These are phyloP conservation scores for Exophiala lecanii-corni DNA, from an alignment of 2,329 filamentous ascomycete genomes.

Conservation along the genomic window DNA sequence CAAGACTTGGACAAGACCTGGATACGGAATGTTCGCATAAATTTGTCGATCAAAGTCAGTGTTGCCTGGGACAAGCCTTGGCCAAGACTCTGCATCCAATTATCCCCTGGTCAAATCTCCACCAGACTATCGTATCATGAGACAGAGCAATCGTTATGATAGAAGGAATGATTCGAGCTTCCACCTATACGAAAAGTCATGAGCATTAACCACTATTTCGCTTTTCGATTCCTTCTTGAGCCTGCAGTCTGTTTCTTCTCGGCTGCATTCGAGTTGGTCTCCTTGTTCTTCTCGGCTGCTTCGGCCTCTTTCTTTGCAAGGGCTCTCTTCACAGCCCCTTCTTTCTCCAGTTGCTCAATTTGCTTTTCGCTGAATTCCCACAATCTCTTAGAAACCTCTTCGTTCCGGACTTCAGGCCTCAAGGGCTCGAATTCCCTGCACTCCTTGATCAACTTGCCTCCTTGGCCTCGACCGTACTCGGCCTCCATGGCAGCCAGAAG, in stretches of 20 bases:
- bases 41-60: too few species aligned
- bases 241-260: constrained; percentile 33
- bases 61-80: too few species aligned
- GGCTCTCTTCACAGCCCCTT: constrained; percentile 61
- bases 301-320: constrained; percentile 51
- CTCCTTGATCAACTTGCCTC: constrained; percentile 79
- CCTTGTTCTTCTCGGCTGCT: constrained; percentile 20
- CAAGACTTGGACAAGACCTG: too few species aligned
- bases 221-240: constrained; percentile 39
- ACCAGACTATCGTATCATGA: too few species aligned
- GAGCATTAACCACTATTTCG: too few species aligned
- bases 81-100: too few species aligned
- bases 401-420: constrained; percentile 70
- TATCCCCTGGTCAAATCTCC: too few species aligned
- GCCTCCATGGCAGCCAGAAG: constrained; percentile 82
- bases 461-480: constrained; percentile 58
- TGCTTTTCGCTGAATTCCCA: constrained; percentile 87
- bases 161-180: too few species aligned
- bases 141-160: too few species aligned
- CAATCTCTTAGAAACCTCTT: constrained; percentile 72
- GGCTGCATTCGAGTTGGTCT: constrained; percentile 23
- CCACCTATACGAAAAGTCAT: too few species aligned
- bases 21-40: too few species aligned
- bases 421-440: constrained; percentile 71
- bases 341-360: constrained; percentile 76